Evolutionary conservation across 2,329 filamentous ascomycete genomes (phyloP), one percentile per base, ranked within the genome.

Genomic region (Neonectria punicea): DNA sequence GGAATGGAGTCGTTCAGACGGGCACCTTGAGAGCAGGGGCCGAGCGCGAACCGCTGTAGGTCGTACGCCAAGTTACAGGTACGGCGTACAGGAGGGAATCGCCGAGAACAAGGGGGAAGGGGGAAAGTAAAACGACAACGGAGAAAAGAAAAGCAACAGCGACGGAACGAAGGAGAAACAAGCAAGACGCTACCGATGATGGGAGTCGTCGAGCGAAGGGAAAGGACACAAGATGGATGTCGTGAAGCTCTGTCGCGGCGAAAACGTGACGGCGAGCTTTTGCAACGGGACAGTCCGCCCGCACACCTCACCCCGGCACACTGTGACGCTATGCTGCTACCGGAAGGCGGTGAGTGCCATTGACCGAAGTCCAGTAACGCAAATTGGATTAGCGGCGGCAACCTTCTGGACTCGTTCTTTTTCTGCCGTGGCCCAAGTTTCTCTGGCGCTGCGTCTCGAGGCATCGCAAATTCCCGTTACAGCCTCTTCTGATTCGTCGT

Each of bases 351-450:
- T 68, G 63, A 66, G 22, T 0, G 6, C 9, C 28, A 13, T 44
- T 16, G 28, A 20, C 25, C n/a, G 5, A 13, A 7, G 2, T 3
- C 6, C 3, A 20, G 50, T 62, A 65, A 41, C 65, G 46, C 0
- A 8, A 59, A 39, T 2, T 4, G 51, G 51, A n/a, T 36, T 67
- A 57, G 62, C 32, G 44, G 8, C 7, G 1, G 9, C 18, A 44
- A 18, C 18, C 47, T 41, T 39, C n/a, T 39, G 30, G 22, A 58
- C 36, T 36, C 46, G 65, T 53, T 71, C 66, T 69, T 74, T 71
- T 74, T 74, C 70, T 74, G 72, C 72, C 70, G 10, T 49, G 13
- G 18, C 50, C 50, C 56, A 63, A 60, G 49, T 69, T 47, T 58
- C 51, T 51, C 32, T 44, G 53, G 50, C 39, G 41, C 34, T 51